Percentiles rank a stretch among this genome's conserved stretches.
Conservation (phyloP, 257 asterid species). For the Forsythia viridissima region DNA sequence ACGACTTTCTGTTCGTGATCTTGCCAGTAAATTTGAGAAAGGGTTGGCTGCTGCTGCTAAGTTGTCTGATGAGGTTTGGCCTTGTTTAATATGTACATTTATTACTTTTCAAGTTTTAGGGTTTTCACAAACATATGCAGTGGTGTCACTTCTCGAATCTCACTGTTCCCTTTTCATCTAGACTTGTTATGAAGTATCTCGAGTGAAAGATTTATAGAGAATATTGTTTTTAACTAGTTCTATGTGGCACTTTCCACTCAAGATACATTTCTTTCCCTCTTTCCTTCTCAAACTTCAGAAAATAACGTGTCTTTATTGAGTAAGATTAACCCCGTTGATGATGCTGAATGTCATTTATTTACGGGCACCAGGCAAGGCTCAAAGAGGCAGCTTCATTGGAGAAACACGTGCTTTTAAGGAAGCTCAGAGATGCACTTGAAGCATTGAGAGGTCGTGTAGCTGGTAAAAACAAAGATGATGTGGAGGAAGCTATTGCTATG, state of each 20-base stretch:
- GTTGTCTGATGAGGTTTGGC: constrained; percentile 79
- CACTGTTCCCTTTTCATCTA: constrained; percentile 4
- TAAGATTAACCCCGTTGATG: not conserved
- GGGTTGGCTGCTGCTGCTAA: constrained; percentile 90
- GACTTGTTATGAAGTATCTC: not conserved
- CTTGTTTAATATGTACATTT: not conserved
- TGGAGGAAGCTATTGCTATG: constrained; percentile 90
- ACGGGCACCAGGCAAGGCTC: constrained; percentile 65
- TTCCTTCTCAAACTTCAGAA: not conserved
- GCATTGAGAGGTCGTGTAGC: constrained; percentile 80
- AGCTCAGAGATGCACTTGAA: constrained; percentile 90
- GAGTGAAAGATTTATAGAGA: not conserved
- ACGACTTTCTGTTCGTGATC: constrained; percentile 88
- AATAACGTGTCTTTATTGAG: not conserved
- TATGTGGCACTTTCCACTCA: not conserved
- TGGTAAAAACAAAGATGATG: constrained; percentile 85
- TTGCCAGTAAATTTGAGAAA: constrained; percentile 86
- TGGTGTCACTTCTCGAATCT: not conserved
- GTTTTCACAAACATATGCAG: too few relatives aligned
- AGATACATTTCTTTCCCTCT: not conserved
- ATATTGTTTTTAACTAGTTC: not conserved
- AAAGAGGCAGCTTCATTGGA: constrained; percentile 88
- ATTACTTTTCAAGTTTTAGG: too few relatives aligned
- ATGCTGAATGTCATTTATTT: constrained; percentile 8
- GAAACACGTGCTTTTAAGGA: constrained; percentile 86